Conservation (phyloP, 495 filamentous ascomycete genomes). For the Elaphomyces granulatus region DNA sequence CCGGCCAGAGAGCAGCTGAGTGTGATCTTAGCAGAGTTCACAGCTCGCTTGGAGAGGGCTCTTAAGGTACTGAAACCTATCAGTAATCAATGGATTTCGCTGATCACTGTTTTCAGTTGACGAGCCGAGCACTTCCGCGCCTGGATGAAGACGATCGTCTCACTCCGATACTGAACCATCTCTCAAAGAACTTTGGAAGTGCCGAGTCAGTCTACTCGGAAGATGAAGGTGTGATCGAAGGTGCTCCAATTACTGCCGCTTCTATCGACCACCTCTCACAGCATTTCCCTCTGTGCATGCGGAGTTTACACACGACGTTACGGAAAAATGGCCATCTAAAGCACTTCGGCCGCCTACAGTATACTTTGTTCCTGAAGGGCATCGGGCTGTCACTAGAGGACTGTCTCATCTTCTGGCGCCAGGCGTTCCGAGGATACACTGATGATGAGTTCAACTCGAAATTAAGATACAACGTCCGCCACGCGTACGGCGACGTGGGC, state of each 20-base stretch:
- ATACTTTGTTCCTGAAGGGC: conserved; percentile 94
- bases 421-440: conserved; percentile 63
- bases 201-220: conserved; percentile 68
- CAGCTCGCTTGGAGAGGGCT: conserved; percentile 55
- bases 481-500: conserved; percentile 88
- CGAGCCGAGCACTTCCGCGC: conserved; percentile 74
- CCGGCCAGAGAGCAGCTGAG: conserved; percentile 71
- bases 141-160: conserved; percentile 96
- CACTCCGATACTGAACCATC: conserved; percentile 81
- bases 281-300: conserved; percentile 94
- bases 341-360: conserved; percentile 88
- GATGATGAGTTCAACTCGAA: conserved; percentile 92
- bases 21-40: conserved; percentile 82
- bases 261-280: conserved; percentile 69
- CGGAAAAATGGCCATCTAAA: conserved; percentile 79
- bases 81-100: background rate
- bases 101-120: conserved; percentile 41
- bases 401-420: conserved; percentile 88
- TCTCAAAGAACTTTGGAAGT: conserved; percentile 82
- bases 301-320: conserved; percentile 67
- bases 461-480: conserved; percentile 91
- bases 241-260: conserved; percentile 61
- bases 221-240: conserved; percentile 39
- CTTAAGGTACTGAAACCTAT: conserved; percentile 52
- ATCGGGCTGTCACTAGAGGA: conserved; percentile 87